phyloP scores from a whole-genome alignment of 164 flowering plant species.

The Cinnamomum micranthum region DNA sequence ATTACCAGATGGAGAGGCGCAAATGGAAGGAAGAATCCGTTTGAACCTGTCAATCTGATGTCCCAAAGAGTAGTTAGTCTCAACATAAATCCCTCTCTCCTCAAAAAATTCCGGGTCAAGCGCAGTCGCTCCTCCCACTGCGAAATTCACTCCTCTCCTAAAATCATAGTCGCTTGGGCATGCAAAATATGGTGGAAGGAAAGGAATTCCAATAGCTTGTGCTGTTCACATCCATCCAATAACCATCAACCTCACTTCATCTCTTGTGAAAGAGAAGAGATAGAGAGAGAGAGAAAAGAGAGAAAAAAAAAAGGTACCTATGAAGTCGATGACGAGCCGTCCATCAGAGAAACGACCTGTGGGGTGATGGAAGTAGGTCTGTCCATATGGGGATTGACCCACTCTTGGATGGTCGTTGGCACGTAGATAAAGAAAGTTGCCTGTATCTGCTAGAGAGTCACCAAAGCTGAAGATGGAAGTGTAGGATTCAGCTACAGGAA shows the following conservation, averaged over 20 bases:
- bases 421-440: conserved; percentile 12
- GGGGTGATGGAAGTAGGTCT: conserved; percentile 31
- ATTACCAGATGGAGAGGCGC: not conserved
- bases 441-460: conserved; percentile 40
- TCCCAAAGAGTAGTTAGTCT: conserved; percentile 18
- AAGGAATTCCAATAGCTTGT: conserved; percentile 27
- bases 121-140: conserved; percentile 55
- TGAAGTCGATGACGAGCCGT: conserved; percentile 36
- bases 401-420: not conserved
- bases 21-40: conserved; percentile 2
- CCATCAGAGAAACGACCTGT: conserved; percentile 43
- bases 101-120: conserved; percentile 24
- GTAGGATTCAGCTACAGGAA: not conserved
- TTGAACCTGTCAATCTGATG: conserved; percentile 33
- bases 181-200: conserved; percentile 38
- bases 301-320: not conserved
- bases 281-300: too few species aligned
- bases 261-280: too few species aligned
- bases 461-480: conserved; percentile 34
- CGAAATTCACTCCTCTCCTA: conserved; percentile 46
- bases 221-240: conserved; percentile 1
- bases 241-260: too few species aligned
- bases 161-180: not conserved
- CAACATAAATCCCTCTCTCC: conserved; percentile 13
- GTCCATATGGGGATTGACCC: conserved; percentile 28